Percentiles rank a stretch among this genome's conserved stretches.
These are phyloP conservation scores for Ophiostoma piceae DNA, from an alignment of 2,329 filamentous ascomycete species.

Conservation along the genomic window DNA sequence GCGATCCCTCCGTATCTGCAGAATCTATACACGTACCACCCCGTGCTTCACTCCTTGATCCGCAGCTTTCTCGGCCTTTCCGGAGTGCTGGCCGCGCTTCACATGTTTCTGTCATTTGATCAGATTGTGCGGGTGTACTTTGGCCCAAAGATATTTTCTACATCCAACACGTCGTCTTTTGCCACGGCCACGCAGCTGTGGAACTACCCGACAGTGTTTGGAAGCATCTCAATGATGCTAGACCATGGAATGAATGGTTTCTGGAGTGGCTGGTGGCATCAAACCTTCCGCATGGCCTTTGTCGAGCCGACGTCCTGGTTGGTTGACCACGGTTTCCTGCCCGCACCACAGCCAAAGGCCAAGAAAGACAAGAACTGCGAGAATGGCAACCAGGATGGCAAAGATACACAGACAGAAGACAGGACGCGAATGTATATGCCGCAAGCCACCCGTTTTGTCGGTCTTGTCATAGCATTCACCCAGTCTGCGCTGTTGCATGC, in stretches of 20 bases:
- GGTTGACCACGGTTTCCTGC: conserved; percentile 38
- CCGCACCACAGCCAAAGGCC: conserved; percentile 28
- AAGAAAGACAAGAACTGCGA: conserved; percentile 20
- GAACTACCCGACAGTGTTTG: conserved; percentile 52
- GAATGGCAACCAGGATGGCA: background rate
- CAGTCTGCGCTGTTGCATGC: conserved; percentile 67
- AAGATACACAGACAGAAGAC: background rate
- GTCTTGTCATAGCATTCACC: conserved; percentile 51
- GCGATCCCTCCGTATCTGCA: conserved; percentile 40
- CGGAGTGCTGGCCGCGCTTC: conserved; percentile 56
- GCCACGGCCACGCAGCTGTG: conserved; percentile 45
- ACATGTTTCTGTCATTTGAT: conserved; percentile 51
- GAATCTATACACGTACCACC: conserved; percentile 9
- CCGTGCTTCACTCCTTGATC: conserved; percentile 28
- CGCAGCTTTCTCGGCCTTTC: conserved; percentile 53
- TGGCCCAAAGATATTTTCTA: conserved; percentile 12
- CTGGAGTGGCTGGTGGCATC: conserved; percentile 89
- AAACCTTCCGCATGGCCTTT: conserved; percentile 74
- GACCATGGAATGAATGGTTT: conserved; percentile 70
- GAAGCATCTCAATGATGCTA: conserved; percentile 50
- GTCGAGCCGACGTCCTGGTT: conserved; percentile 53
- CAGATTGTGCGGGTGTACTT: conserved; percentile 27
- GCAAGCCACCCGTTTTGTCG: conserved; percentile 10
- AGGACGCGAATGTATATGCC: background rate
- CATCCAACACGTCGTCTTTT: conserved; percentile 41